Percentiles rank a stretch among this genome's conserved stretches.
Evolutionary conservation across 192 early-diverging fungal species (phyloP).

Genomic region (Rhizophagus prolifer): DNA sequence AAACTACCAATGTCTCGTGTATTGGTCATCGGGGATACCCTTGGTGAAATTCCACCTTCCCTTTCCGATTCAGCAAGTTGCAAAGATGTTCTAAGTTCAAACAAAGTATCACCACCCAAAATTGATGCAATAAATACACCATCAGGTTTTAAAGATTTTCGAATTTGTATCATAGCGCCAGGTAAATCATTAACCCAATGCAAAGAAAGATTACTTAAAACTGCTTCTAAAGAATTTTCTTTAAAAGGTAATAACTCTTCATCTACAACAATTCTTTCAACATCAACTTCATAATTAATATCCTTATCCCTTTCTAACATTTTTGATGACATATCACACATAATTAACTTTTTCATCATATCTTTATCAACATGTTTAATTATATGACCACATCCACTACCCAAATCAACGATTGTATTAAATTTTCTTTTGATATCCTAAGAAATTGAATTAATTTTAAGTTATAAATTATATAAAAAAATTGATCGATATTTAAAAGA

Average conservation of each 20-base stretch:
- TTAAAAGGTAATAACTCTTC: conserved; percentile 83
- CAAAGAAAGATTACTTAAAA: conserved; percentile 81
- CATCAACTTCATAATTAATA: conserved; percentile 62
- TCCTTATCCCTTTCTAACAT: conserved; percentile 57
- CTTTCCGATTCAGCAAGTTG: conserved; percentile 93
- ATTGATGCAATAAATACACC: conserved; percentile 91
- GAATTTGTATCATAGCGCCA: conserved; percentile 81
- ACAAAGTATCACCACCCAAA: conserved; percentile 95
- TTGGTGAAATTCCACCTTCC: conserved; percentile 83
- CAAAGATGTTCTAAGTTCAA: conserved; percentile 88
- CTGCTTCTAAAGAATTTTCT: conserved; percentile 82
- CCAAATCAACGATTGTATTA: conserved; percentile 84
- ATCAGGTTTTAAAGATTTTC: conserved; percentile 82
- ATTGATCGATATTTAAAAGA: background rate
- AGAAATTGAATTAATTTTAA: conserved; percentile 2
- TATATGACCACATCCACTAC: conserved; percentile 86
- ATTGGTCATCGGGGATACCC: conserved; percentile 88
- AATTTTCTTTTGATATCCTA: conserved; percentile 91
- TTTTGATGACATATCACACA: conserved; percentile 79
- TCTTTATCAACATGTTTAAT: conserved; percentile 78
- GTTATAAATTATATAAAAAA: background rate
- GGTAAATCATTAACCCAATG: conserved; percentile 99
- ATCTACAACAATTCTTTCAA: conserved; percentile 78
- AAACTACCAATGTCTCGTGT: conserved; percentile 76
- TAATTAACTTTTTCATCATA: conserved; percentile 79